These are phyloP conservation scores for Dichotomopilus funicola DNA, from an alignment of 2,329 filamentous ascomycete species.

Conservation along the genomic window DNA sequence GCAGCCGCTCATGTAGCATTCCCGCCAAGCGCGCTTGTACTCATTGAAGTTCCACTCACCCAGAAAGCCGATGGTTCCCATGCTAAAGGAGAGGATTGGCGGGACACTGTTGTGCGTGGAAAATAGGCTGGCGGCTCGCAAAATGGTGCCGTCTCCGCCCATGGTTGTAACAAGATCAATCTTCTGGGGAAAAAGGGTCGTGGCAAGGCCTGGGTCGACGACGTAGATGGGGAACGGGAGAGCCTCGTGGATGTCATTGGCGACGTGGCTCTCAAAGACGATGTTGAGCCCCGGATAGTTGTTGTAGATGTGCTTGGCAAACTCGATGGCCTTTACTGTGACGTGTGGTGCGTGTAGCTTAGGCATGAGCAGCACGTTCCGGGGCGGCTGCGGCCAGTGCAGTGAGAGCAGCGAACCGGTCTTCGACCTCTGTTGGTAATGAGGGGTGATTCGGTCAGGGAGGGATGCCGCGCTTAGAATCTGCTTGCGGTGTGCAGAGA, in stretches of 20 bases:
- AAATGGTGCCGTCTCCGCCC: conserved; percentile 86
- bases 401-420: conserved; percentile 49
- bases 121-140: conserved; percentile 81
- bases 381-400: conserved; percentile 48
- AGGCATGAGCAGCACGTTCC: conserved; percentile 52
- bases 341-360: conserved; percentile 52
- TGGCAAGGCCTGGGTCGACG: conserved; percentile 39
- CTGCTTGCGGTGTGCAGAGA: conserved; percentile 37
- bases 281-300: conserved; percentile 78
- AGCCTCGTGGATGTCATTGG: conserved; percentile 60
- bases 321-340: conserved; percentile 45
- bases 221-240: conserved; percentile 71
- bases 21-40: conserved; percentile 84
- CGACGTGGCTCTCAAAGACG: conserved; percentile 73
- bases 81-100: conserved; percentile 89
- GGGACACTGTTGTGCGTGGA: conserved; percentile 75
- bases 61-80: conserved; percentile 91
- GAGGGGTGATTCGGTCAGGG: conserved; percentile 52
- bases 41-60: conserved; percentile 95
- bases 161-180: conserved; percentile 86
- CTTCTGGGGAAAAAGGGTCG: conserved; percentile 60
- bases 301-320: conserved; percentile 64
- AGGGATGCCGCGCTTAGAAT: conserved; percentile 46
- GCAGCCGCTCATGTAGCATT: conserved; percentile 78
- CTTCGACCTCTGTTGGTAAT: conserved; percentile 51